Conservation (phyloP, 495 filamentous ascomycete genomes). For the Aspergillus incahuasiensis region DNA sequence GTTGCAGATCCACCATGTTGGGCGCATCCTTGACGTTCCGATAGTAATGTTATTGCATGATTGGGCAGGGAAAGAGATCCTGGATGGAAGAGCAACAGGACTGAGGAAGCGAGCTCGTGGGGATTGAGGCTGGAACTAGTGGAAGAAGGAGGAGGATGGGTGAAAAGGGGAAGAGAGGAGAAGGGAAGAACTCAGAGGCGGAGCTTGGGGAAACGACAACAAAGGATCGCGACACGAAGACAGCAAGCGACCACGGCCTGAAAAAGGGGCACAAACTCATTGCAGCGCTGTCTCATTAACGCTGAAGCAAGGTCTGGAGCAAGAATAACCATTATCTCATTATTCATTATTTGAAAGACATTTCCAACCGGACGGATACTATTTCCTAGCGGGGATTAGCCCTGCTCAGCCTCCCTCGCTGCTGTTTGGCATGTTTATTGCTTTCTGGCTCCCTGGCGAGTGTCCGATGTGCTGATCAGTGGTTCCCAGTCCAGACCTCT, state of each 20-base stretch:
- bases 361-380: background rate
- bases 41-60: background rate
- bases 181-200: background rate
- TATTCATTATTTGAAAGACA: background rate
- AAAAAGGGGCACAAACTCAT: background rate
- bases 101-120: background rate
- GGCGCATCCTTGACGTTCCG: constrained; percentile 8
- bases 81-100: background rate
- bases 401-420: background rate
- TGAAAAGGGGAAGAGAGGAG: background rate
- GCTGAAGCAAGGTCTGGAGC: background rate
- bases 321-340: background rate
- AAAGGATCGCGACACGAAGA: background rate
- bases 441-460: background rate
- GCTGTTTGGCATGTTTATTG: background rate
- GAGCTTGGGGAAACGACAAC: background rate
- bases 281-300: too few species aligned
- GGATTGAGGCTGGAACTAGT: background rate
- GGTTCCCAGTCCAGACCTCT: background rate
- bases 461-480: background rate
- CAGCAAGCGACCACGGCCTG: background rate
- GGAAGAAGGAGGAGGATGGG: background rate
- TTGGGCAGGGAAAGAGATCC: background rate
- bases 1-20: constrained; percentile 11
- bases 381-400: background rate